These are phyloP conservation scores for Apiospora aurea DNA, from an alignment of 2,329 filamentous ascomycete species.

Conservation along the genomic window DNA sequence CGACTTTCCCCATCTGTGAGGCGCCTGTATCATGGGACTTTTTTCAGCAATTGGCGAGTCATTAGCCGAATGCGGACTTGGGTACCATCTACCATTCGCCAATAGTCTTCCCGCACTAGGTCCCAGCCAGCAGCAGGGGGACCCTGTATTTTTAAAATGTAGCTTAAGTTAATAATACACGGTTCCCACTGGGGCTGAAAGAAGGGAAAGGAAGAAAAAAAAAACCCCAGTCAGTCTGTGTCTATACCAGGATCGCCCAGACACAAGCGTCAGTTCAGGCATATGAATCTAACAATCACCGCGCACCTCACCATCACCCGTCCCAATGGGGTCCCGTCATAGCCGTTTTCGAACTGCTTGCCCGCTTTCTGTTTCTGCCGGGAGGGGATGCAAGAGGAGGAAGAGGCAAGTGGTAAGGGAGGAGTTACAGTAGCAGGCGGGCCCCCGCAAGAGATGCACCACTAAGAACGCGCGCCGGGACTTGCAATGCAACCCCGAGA, in stretches of 20 bases:
- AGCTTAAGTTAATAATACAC: not conserved
- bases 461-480: not conserved
- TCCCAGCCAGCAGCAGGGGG: not conserved
- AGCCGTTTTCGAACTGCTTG: not conserved
- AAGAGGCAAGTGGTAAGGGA: not conserved
- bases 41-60: not conserved
- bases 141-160: not conserved
- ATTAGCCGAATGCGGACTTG: not conserved
- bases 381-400: too few species aligned
- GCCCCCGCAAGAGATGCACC: not conserved
- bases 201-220: not conserved
- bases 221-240: too few species aligned
- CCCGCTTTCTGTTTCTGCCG: not conserved
- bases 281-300: not conserved
- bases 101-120: not conserved
- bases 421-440: not conserved
- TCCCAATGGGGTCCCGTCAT: not conserved
- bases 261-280: not conserved
- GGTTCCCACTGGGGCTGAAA: not conserved
- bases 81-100: not conserved
- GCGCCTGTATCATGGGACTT: not conserved
- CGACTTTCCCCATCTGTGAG: not conserved
- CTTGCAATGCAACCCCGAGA: slow-evolving; percentile 11
- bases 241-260: not conserved
- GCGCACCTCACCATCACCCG: not conserved